Percentiles rank a stretch among this genome's conserved stretches.
Evolutionary conservation across 1,284 basidiomycete genomes (phyloP).

Genomic region (Grifola frondosa): DNA sequence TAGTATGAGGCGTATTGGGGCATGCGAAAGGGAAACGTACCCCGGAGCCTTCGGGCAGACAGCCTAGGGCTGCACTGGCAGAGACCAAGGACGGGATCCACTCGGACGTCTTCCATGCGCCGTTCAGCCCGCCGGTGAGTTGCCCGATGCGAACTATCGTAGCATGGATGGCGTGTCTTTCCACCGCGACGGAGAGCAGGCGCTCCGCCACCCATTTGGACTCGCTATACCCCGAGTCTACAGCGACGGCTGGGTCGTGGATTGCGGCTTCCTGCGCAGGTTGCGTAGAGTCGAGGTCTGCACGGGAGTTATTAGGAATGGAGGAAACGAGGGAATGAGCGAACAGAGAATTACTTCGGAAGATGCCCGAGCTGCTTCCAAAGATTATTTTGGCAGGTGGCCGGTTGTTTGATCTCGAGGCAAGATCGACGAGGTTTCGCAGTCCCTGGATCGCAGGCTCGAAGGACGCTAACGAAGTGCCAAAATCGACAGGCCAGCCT

Average conservation of each 20-base stretch:
- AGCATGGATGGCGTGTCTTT: conserved; percentile 13
- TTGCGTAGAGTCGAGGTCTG: not conserved
- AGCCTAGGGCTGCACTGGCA: conserved; percentile 10
- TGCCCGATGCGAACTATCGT: conserved; percentile 27
- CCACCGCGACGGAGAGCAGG: conserved; percentile 18
- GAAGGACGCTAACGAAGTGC: conserved; percentile 25
- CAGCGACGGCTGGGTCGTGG: conserved; percentile 16
- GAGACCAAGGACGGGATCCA: conserved; percentile 33
- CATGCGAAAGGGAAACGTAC: conserved; percentile 8
- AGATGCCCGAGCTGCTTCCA: conserved; percentile 26
- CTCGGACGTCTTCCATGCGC: conserved; percentile 31
- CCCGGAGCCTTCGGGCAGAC: conserved; percentile 13
- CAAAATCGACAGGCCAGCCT: conserved; percentile 33
- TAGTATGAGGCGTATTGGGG: not conserved
- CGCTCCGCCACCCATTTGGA: conserved; percentile 30
- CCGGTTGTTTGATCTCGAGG: conserved; percentile 20
- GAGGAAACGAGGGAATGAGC: not conserved
- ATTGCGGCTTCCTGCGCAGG: conserved; percentile 12
- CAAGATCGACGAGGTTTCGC: conserved; percentile 26
- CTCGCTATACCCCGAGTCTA: conserved; percentile 26
- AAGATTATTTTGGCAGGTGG: conserved; percentile 26
- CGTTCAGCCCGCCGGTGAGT: conserved; percentile 28
- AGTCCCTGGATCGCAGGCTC: conserved; percentile 25
- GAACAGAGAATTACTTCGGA: conserved; percentile 19
- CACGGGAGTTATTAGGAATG: not conserved